Evolutionary conservation across 2,329 filamentous ascomycete species (phyloP), one percentile per base, ranked within the genome.

Genomic region (Trichoderma hamatum): DNA sequence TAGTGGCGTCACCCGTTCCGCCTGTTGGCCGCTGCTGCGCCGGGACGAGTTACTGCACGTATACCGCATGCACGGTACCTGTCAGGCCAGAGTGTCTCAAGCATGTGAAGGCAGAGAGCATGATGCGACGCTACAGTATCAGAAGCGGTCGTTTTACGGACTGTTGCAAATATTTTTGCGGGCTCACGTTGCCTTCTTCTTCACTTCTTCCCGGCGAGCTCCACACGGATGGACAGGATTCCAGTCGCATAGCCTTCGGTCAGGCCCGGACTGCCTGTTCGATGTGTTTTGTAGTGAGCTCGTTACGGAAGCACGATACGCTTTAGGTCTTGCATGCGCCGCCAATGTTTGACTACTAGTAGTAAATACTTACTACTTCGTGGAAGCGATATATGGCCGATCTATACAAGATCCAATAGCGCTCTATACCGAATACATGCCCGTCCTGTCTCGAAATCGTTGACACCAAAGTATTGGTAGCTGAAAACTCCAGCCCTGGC

Each of bases 181-280:
- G 54, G 26, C 28, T 30, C 30, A 16, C 28, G 19, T 34, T 30
- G 28, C 54, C 28, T n/a, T 32, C 54, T 56, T 30, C 28, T 34
- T 30, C 24, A 54, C 54, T 21, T 56, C 54, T 32, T 28, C n/a
- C 28, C 56, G 56, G 28, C 9, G 14, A 43, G 21, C 32, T 43
- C 56, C 56, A 59, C 34, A 11, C 24, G 16, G 28, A 46, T 28
- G 24, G 51, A n/a, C 54, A 59, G 28, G 21, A 58, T 56, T 28
- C 7, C 39, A 24, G 54, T 59, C 36, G 32, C 64, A 59, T 51
- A 36, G 28, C 46, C n/a, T 14, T 67, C 54, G 54, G 64, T 30
- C 51, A 67, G 64, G 28, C 24, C 64, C 64, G 54, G 64, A 39
- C 64, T 67, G 64, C 64, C 64, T 34, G 26, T 54, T 65, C 34